Evolutionary conservation across 73 alveolate genomes (phyloP), one percentile per base, ranked within the genome.

Genomic region (Diophrys sp.): DNA sequence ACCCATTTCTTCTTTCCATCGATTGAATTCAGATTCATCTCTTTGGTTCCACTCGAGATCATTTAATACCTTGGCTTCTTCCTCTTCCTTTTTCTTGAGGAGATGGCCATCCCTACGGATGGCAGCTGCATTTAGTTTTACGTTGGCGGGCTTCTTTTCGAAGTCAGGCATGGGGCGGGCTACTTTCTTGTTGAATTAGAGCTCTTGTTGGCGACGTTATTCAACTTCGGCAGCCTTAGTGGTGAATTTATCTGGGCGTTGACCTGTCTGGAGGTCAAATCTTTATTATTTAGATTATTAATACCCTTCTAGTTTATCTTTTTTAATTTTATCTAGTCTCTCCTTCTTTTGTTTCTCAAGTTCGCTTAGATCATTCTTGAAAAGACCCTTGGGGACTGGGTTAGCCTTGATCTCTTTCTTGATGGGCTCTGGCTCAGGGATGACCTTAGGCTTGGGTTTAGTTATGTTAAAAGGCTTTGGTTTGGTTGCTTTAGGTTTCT

Each of bases 111-210:
- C 99, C 57, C 99, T 90, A 33, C 91, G 70, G 53, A 97, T 95
- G 2, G 99, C 99, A n/a, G 99, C 98, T 70, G 96, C 94, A 81
- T 93, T 97, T 57, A 94, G 88, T 84, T 94, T 94, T 33, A 97
- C 95, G 67, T 89, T 95, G 8, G 98, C 99, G 31, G 83, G 88
- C 62, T 83, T 76, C 66, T 92, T 94, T 11, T 85, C 87, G 72
- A 88, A 90, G 62, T 94, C 93, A 79, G 97, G 98, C 91, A 85
- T 73, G 27, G 82, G 83, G 54, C 82, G 55, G 14, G 89, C 73
- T 74, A 70, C 82, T 67, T 90, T 81, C 71, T 74, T 75, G 70
- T 89, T 83, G 87, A 89, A 89, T 73, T 93, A 73, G 68, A 93
- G 82, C 55, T 71, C 79, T 71, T 86, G 78, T 71, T 73, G n/a